Evolutionary conservation across 768 basidiomycete genomes (phyloP).

Genomic region (Tricholoma bakamatsutake): DNA sequence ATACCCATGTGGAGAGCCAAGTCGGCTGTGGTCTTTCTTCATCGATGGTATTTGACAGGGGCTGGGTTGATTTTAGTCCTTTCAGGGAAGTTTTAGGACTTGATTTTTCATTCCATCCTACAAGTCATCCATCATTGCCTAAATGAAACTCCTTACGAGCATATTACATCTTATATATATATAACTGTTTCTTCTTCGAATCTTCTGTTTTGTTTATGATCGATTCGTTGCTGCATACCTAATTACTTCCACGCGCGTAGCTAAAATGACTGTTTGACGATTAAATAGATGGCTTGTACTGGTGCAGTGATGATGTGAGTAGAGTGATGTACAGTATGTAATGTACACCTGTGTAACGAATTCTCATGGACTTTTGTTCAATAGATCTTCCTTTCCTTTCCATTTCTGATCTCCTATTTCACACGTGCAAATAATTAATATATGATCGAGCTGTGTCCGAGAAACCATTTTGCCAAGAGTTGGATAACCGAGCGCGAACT

Average conservation of each 20-base stretch:
- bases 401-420: too few relatives aligned
- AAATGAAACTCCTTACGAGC: not conserved
- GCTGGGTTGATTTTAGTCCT: not conserved
- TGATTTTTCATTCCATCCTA: not conserved
- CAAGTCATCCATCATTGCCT: not conserved
- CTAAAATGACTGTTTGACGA: conserved; percentile 1
- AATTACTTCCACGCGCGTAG: conserved; percentile 3
- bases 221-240: not conserved
- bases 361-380: too few relatives aligned
- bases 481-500: too few relatives aligned
- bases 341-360: not conserved
- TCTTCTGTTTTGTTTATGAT: not conserved
- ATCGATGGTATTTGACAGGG: not conserved
- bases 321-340: not conserved
- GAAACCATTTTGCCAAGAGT: too few relatives aligned
- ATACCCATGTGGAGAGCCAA: not conserved
- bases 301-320: not conserved
- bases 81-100: not conserved
- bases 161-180: not conserved
- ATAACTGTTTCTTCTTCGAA: not conserved
- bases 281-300: conserved; percentile 4
- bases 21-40: conserved; percentile 3
- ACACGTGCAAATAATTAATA: too few relatives aligned
- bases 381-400: too few relatives aligned
- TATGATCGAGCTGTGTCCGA: too few relatives aligned